Evolutionary conservation across 2,329 filamentous ascomycete species (phyloP).

Genomic region (Tothia fuscella): DNA sequence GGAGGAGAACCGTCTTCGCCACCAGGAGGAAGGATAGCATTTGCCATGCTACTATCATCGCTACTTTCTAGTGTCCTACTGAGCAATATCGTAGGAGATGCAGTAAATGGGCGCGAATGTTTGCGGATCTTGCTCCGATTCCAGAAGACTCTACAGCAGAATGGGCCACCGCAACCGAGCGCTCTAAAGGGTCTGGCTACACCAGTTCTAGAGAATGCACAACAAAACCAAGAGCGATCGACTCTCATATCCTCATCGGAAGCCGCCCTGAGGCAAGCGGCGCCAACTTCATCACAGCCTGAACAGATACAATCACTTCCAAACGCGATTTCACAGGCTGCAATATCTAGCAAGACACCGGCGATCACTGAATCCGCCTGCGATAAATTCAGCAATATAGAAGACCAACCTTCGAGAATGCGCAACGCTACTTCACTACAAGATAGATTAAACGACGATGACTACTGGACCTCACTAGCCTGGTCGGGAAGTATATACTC

Average conservation of each 20-base stretch:
- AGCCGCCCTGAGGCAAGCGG: too few species aligned
- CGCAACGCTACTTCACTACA: neutral
- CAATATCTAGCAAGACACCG: too few species aligned
- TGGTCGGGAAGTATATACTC: neutral
- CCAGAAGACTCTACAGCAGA: too few species aligned
- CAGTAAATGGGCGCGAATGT: slow-evolving; percentile 14
- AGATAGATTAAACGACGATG: too few species aligned
- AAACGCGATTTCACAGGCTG: neutral
- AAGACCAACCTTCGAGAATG: too few species aligned
- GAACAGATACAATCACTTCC: neutral
- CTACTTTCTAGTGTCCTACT: slow-evolving; percentile 15
- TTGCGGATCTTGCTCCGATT: slow-evolving; percentile 14
- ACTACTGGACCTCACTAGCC: neutral
- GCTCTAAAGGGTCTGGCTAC: neutral
- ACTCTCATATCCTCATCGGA: too few species aligned
- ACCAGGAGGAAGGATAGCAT: slow-evolving; percentile 16
- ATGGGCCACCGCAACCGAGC: too few species aligned
- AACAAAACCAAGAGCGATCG: too few species aligned
- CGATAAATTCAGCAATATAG: too few species aligned
- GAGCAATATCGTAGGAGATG: slow-evolving; percentile 17
- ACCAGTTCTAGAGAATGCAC: too few species aligned
- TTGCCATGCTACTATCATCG: slow-evolving; percentile 17
- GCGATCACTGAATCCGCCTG: too few species aligned
- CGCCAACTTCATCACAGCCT: neutral
- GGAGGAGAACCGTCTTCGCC: slow-evolving; percentile 14